A percentile compares a stretch with the other conserved stretches of the same genome.
These are phyloP conservation scores for Goffeauzyma gilvescens DNA, from an alignment of 768 basidiomycete species.

Conservation along the genomic window DNA sequence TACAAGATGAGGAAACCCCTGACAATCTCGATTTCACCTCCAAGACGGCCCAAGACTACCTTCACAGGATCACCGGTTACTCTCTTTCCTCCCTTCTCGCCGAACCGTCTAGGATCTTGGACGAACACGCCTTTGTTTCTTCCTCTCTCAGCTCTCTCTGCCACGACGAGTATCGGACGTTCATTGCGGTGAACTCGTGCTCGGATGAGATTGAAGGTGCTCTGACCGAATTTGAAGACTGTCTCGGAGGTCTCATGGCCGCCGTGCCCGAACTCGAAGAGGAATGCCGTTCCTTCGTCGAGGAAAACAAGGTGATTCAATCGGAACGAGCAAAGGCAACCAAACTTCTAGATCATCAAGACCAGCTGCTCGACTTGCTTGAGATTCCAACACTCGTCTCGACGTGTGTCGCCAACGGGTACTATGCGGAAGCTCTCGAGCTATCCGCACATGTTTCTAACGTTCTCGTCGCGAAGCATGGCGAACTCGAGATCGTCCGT, in stretches of 20 bases:
- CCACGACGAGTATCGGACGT: slow-evolving; percentile 75
- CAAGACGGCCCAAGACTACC: slow-evolving; percentile 35
- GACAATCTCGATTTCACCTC: neutral
- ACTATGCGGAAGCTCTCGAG: slow-evolving; percentile 78
- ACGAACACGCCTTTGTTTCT: slow-evolving; percentile 68
- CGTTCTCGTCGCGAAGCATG: slow-evolving; percentile 36
- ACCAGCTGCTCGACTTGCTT: slow-evolving; percentile 76
- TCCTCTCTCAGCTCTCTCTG: slow-evolving; percentile 77
- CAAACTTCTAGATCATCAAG: slow-evolving; percentile 80
- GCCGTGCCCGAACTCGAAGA: slow-evolving; percentile 58
- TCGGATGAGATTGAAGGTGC: slow-evolving; percentile 55
- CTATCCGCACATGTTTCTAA: slow-evolving; percentile 52
- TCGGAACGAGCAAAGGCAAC: slow-evolving; percentile 54
- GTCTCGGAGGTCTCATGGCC: slow-evolving; percentile 48
- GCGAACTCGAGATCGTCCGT: slow-evolving; percentile 36
- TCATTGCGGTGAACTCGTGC: slow-evolving; percentile 66
- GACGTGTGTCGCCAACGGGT: slow-evolving; percentile 78
- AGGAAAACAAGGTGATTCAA: slow-evolving; percentile 51
- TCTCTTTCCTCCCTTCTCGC: slow-evolving; percentile 49
- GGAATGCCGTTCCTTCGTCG: slow-evolving; percentile 51
- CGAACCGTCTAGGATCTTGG: slow-evolving; percentile 57
- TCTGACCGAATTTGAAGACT: slow-evolving; percentile 52
- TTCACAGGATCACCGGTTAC: slow-evolving; percentile 47
- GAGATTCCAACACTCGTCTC: slow-evolving; percentile 80
- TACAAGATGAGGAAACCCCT: neutral